These are phyloP conservation scores for Avena sativa DNA, from an alignment of 176 grass and related monocot genomes.

Conservation along the genomic window DNA sequence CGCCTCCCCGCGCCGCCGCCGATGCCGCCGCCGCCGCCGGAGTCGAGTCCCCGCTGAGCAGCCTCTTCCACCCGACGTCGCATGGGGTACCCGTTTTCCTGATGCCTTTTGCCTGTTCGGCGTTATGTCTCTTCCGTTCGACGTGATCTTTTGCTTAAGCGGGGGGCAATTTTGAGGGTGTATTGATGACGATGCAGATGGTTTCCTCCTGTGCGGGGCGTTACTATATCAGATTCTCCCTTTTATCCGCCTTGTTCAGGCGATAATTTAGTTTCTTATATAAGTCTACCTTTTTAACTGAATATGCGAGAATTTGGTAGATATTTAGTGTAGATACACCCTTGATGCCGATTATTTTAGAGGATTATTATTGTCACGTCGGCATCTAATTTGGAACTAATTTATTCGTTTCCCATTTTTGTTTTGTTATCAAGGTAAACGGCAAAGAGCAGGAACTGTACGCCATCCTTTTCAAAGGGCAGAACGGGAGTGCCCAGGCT, in stretches of 20 bases:
- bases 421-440: constrained; percentile 36
- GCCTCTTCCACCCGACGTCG: constrained; percentile 49
- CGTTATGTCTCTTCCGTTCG: background rate
- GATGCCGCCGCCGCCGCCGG: constrained; percentile 20
- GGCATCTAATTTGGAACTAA: background rate
- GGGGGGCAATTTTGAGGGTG: background rate
- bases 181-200: constrained; percentile 30
- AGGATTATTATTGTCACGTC: constrained; percentile 9
- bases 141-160: constrained; percentile 21
- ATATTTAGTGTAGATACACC: background rate
- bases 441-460: constrained; percentile 58
- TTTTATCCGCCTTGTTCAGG: constrained; percentile 25
- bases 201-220: constrained; percentile 4
- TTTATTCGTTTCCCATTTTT: background rate
- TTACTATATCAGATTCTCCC: constrained; percentile 5
- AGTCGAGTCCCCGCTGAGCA: constrained; percentile 39
- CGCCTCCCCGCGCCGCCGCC: constrained; percentile 39
- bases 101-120: constrained; percentile 25
- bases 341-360: background rate
- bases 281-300: background rate
- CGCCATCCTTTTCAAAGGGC: constrained; percentile 54
- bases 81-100: constrained; percentile 44
- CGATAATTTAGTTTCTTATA: background rate
- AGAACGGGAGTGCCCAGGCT: constrained; percentile 46
- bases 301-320: constrained; percentile 12